phyloP scores from a whole-genome alignment of 495 filamentous ascomycete species.

The Articulospora tetracladia region DNA sequence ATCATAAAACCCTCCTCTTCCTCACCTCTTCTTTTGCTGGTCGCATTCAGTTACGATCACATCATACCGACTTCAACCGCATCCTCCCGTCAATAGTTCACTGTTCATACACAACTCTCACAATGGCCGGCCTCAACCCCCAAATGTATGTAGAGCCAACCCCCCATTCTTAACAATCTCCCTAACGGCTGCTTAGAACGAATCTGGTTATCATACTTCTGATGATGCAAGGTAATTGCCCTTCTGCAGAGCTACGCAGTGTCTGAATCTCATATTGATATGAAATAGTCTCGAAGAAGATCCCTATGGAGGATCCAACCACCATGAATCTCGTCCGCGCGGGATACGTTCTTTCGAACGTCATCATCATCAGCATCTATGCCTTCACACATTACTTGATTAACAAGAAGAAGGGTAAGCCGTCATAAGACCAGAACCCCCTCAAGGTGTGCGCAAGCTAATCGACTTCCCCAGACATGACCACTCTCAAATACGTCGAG shows the following conservation, averaged over 20 bases:
- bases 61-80: not conserved
- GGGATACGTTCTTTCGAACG: conserved; percentile 79
- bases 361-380: conserved; percentile 82
- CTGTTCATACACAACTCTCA: conserved; percentile 17
- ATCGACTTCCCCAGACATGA: conserved; percentile 62
- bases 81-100: not conserved
- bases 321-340: conserved; percentile 81
- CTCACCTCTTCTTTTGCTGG: not conserved
- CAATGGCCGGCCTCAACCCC: conserved; percentile 46
- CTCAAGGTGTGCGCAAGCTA: conserved; percentile 12
- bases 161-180: not conserved
- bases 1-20: not conserved
- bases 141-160: conserved; percentile 42
- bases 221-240: conserved; percentile 80
- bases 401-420: conserved; percentile 90
- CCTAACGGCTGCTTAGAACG: conserved; percentile 51
- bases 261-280: not conserved
- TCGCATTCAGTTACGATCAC: conserved; percentile 20
- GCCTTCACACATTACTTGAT: conserved; percentile 78
- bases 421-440: not conserved
- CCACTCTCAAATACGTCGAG: conserved; percentile 98
- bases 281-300: conserved; percentile 63
- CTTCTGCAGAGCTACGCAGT: too few relatives aligned
- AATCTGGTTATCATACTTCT: conserved; percentile 92
- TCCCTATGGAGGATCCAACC: conserved; percentile 88